These are phyloP conservation scores for Orychophragmus violaceus DNA, from an alignment of 345 rosid species.

Conservation along the genomic window DNA sequence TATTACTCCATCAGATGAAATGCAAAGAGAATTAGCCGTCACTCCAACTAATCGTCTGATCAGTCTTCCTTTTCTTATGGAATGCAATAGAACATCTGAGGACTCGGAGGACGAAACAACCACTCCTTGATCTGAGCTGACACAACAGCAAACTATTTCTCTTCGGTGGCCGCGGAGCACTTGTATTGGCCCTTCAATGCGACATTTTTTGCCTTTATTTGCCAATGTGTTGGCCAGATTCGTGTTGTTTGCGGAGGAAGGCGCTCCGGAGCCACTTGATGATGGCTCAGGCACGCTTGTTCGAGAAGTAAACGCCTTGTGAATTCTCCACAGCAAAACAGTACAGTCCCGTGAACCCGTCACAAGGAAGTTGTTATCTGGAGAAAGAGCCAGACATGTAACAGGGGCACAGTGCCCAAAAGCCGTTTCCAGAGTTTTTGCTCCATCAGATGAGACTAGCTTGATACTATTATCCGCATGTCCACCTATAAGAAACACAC, in stretches of 20 bases:
- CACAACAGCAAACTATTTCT: conserved; percentile 71
- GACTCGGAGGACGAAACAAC: conserved; percentile 68
- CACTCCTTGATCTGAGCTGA: conserved; percentile 84
- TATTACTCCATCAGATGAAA: conserved; percentile 75
- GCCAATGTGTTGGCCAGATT: conserved; percentile 42
- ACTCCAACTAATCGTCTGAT: conserved; percentile 74
- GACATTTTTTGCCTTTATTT: conserved; percentile 53
- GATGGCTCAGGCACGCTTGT: conserved; percentile 53
- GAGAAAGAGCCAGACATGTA: conserved; percentile 91
- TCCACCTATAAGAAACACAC: conserved; percentile 51
- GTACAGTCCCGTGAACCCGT: conserved; percentile 90
- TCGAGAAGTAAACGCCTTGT: conserved; percentile 48
- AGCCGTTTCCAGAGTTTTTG: conserved; percentile 84
- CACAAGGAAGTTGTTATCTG: conserved; percentile 77
- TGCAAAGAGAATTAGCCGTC: conserved; percentile 70
- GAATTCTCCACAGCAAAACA: conserved; percentile 84
- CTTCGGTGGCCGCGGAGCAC: conserved; percentile 81
- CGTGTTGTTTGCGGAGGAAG: conserved; percentile 40
- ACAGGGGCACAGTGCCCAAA: conserved; percentile 91
- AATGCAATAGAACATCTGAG: conserved; percentile 76
- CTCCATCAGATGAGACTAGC: conserved; percentile 81
- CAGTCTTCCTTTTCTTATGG: conserved; percentile 79
- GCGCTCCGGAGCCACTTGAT: conserved; percentile 38
- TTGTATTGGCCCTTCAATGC: conserved; percentile 89
- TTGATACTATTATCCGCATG: conserved; percentile 91